Base-by-base conservation (phyloP, 2,329 filamentous ascomycete species). In the Dothideomycetidae sp. region DNA sequence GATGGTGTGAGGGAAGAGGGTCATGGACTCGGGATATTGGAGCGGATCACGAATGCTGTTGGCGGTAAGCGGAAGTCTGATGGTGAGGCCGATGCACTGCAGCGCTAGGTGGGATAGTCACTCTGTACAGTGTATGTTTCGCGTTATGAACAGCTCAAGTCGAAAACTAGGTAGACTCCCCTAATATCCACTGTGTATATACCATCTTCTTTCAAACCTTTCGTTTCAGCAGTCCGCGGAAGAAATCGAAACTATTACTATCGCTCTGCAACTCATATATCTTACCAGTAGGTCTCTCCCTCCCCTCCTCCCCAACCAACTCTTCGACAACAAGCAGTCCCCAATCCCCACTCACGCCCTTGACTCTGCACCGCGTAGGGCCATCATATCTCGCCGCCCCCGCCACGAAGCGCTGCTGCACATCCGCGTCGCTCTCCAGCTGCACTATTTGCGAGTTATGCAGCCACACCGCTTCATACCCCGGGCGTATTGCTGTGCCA, bases 181-280 rank as follows among this genome's bases (percentile, higher is more conserved):
- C n/a, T n/a, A n/a, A n/a, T n/a, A n/a, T n/a, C n/a, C n/a, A n/a
- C n/a, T n/a, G n/a, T n/a, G n/a, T n/a, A n/a, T n/a, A n/a, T n/a
- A n/a, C n/a, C n/a, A n/a, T n/a, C n/a, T n/a, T n/a, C n/a, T n/a
- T n/a, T n/a, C n/a, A 85, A 2, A 76, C 58, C 66, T 93, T 96
- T 51, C 78, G 72, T 63, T 75, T 83, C 13, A 98, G 64, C 50
- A 98, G 53, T 0, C 90, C 90, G 53, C 73, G 82, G 62, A 93
- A 93, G 57, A 93, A 98, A 60, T 98, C 90, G 63, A 98, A 98
- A 57, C 86, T 94, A 53, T 98, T 98, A 55, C 86, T 84, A 57
- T 98, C 90, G 56, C 85, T 94, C 64, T 94, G 86, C 59, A 98
- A 60, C 49, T 79, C 74, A 71, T 81, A 88, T 34, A 79, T 65